phyloP scores from a whole-genome alignment of 2,329 filamentous ascomycete genomes.

The Pseudocercospora fijiensis region DNA sequence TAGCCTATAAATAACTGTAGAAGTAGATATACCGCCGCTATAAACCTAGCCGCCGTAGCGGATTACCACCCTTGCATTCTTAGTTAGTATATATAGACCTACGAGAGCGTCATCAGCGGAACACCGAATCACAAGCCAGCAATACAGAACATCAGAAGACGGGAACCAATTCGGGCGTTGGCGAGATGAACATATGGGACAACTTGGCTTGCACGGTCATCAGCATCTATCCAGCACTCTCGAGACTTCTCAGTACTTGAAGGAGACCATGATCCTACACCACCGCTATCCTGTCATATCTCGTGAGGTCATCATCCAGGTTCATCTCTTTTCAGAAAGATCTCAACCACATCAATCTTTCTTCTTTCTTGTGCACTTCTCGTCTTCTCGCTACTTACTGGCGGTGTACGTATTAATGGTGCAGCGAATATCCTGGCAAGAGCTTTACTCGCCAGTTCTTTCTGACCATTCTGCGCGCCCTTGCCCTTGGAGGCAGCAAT shows the following conservation, averaged over 20 bases:
- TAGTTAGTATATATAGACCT: no score
- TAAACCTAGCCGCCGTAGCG: no score
- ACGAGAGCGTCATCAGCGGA: no score
- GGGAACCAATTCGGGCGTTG: no score
- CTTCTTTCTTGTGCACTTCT: constrained; percentile 61
- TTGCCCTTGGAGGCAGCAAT: constrained; percentile 42
- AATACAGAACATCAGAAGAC: no score
- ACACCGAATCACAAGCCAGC: no score
- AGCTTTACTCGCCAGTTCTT: constrained; percentile 56
- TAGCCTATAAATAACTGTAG: no score
- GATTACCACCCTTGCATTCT: no score
- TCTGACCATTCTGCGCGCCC: constrained; percentile 52
- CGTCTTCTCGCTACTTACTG: constrained; percentile 55
- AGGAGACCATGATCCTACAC: neutral
- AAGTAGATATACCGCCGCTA: no score
- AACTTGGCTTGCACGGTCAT: neutral
- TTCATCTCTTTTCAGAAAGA: constrained; percentile 58
- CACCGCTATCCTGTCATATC: neutral
- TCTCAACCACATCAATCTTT: constrained; percentile 65
- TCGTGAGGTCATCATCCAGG: constrained; percentile 9
- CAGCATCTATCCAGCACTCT: neutral
- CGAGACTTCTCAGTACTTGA: neutral
- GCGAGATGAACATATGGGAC: neutral
- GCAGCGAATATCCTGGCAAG: constrained; percentile 66
- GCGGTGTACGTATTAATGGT: constrained; percentile 58